Evolutionary conservation across 2,329 filamentous ascomycete genomes (phyloP).

Genomic region (Arthrobotrys sphaeroides): DNA sequence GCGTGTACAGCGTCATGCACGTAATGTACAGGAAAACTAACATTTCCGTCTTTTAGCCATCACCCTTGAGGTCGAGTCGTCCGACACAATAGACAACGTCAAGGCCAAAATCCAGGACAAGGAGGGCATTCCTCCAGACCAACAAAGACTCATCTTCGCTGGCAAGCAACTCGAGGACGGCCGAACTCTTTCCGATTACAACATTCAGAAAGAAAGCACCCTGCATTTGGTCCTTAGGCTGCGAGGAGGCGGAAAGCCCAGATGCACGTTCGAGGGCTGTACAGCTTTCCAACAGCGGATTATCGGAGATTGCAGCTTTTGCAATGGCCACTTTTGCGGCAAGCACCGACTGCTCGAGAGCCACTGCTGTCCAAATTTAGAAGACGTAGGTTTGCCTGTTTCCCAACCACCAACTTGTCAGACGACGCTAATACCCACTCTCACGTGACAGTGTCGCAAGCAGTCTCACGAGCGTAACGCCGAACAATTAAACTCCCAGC

Average conservation of each 20-base stretch:
- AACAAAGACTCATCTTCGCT: conserved; percentile 99
- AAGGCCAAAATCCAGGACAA: conserved; percentile 77
- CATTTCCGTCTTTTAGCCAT: conserved; percentile 68
- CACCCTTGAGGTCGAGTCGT: conserved; percentile 73
- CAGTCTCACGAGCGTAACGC: conserved; percentile 94
- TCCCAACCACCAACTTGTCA: not conserved
- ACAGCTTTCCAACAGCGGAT: conserved; percentile 88
- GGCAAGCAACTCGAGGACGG: conserved; percentile 99
- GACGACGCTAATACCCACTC: conserved; percentile 11
- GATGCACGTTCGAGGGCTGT: conserved; percentile 90
- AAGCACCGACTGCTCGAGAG: conserved; percentile 94
- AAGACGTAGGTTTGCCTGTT: conserved; percentile 73
- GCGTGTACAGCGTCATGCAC: not conserved
- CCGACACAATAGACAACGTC: conserved; percentile 72
- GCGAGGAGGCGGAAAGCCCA: conserved; percentile 59
- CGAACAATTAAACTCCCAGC: conserved; percentile 88
- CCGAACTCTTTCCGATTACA: conserved; percentile 99
- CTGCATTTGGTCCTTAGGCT: conserved; percentile 50
- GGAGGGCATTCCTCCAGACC: conserved; percentile 98
- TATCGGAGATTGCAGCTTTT: conserved; percentile 95
- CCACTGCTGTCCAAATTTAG: conserved; percentile 89
- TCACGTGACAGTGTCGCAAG: conserved; percentile 79
- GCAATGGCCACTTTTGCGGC: conserved; percentile 90
- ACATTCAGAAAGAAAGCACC: conserved; percentile 89
- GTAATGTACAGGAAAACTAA: conserved; percentile 15